phyloP scores from a whole-genome alignment of 106 monocot species.

The Agapanthus africanus region DNA sequence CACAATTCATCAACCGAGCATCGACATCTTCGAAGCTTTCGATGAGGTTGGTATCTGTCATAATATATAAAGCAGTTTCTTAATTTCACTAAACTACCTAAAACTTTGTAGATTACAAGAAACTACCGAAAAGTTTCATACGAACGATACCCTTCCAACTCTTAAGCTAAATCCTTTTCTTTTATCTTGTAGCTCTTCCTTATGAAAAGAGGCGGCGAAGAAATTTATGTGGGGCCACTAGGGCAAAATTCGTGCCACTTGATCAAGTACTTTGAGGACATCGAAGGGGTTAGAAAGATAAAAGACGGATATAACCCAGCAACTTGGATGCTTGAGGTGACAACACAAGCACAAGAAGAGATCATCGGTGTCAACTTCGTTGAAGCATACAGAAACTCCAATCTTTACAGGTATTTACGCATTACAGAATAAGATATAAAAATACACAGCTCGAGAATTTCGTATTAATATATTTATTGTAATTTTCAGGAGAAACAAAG shows the following conservation, averaged over 20 bases:
- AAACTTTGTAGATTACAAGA: too few relatives aligned
- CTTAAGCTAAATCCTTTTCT: too few relatives aligned
- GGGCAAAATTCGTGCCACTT: conserved; percentile 44
- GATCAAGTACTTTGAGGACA: conserved; percentile 54
- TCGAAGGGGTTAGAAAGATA: conserved; percentile 52
- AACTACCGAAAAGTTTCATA: neutral
- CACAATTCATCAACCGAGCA: conserved; percentile 29
- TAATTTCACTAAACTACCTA: too few relatives aligned
- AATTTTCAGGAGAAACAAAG: conserved; percentile 28
- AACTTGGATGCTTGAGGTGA: conserved; percentile 66
- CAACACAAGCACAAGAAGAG: conserved; percentile 39
- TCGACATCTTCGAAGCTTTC: conserved; percentile 29
- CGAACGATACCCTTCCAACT: too few relatives aligned
- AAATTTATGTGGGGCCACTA: conserved; percentile 65
- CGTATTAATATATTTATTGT: conserved; percentile 3
- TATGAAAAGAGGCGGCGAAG: conserved; percentile 46
- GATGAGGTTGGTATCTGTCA: conserved; percentile 12
- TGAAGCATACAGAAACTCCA: conserved; percentile 41
- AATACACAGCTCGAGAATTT: neutral
- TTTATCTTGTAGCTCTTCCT: conserved; percentile 25
- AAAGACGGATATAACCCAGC: conserved; percentile 58
- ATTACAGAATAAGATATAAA: neutral
- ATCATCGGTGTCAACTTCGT: conserved; percentile 32
- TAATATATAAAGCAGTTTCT: neutral
- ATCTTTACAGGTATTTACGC: conserved; percentile 26